Evolutionary conservation across 1,139 yeast genomes (phyloP).

Genomic region (Candida sp.): DNA sequence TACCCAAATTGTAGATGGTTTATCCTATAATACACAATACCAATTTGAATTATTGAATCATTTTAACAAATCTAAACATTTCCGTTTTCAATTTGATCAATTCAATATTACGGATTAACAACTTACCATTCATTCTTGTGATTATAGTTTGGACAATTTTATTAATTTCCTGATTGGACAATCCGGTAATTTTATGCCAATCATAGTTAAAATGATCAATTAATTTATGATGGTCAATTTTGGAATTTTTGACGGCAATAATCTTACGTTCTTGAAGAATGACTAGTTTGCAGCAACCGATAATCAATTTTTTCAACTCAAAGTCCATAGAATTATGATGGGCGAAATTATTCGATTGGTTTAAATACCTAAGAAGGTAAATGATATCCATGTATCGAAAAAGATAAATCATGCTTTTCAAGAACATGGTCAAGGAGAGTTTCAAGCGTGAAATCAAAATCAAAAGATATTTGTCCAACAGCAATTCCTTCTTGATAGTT

Average conservation of each 20-base stretch:
- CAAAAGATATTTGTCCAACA: constrained; percentile 41
- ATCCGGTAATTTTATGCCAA: constrained; percentile 39
- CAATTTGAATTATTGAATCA: constrained; percentile 18
- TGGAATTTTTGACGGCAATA: constrained; percentile 1
- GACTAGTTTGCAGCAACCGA: constrained; percentile 44
- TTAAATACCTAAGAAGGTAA: constrained; percentile 43
- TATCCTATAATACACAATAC: no score
- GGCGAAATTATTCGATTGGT: constrained; percentile 45
- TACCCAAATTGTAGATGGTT: not conserved
- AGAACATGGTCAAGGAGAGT: constrained; percentile 33
- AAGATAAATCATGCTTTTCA: constrained; percentile 42
- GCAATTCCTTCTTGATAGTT: constrained; percentile 26
- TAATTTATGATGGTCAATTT: constrained; percentile 8
- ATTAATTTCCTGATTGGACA: constrained; percentile 35
- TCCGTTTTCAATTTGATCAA: constrained; percentile 37
- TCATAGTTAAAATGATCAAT: constrained; percentile 12
- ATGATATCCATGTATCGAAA: constrained; percentile 50
- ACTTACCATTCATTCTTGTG: constrained; percentile 42
- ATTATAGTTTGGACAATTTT: constrained; percentile 35
- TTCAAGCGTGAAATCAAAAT: constrained; percentile 37
- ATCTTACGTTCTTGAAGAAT: constrained; percentile 26
- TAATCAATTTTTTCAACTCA: constrained; percentile 39
- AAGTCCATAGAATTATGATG: constrained; percentile 46
- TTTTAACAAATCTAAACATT: constrained; percentile 41
- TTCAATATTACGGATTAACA: constrained; percentile 37